These are phyloP conservation scores for Xylaria sp. DNA, from an alignment of 2,329 filamentous ascomycete species.

Conservation along the genomic window DNA sequence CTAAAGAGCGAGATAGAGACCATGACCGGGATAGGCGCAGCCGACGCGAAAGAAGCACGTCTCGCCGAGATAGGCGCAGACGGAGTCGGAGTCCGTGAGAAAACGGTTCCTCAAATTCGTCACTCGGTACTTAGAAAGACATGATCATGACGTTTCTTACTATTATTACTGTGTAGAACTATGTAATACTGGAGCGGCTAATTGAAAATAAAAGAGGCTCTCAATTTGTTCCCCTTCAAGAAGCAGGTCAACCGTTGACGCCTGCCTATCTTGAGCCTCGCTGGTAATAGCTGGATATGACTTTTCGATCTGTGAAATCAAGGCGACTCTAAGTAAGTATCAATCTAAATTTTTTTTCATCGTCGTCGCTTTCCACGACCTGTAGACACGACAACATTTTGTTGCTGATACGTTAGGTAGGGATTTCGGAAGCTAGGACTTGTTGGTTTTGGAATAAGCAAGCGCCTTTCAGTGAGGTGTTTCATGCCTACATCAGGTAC, in stretches of 20 bases:
- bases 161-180: constrained; percentile 5
- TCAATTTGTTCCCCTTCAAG: not conserved
- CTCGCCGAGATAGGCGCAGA: constrained; percentile 33
- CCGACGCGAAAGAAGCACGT: constrained; percentile 40
- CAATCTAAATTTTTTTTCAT: no score
- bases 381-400: no score
- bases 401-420: not conserved
- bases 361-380: not conserved
- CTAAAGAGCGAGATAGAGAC: constrained; percentile 40
- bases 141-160: not conserved
- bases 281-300: not conserved
- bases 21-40: constrained; percentile 36
- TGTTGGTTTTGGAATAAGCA: no score
- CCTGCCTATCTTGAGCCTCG: not conserved
- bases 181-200: not conserved
- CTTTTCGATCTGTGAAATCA: not conserved
- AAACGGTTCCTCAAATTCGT: not conserved
- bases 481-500: no score
- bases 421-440: no score
- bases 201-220: not conserved
- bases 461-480: no score
- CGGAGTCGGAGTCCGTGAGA: constrained; percentile 35
- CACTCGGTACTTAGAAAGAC: not conserved
- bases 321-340: no score
- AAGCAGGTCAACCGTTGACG: not conserved